Evolutionary conservation across 257 asterid species (phyloP).

Genomic region (Solanum lycopersicoides): DNA sequence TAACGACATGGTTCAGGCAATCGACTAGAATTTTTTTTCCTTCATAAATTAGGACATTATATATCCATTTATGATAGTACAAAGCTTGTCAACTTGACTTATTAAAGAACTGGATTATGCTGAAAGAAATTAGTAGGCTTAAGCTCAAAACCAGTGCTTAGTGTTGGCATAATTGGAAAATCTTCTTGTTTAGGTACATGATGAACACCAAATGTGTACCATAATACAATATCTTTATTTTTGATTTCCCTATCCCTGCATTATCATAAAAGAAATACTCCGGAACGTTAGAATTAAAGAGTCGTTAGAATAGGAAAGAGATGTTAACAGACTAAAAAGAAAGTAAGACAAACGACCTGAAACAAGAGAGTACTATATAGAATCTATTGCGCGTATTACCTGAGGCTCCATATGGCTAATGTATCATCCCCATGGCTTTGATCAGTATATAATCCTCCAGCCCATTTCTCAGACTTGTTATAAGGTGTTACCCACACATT

Average conservation of each 20-base stretch:
- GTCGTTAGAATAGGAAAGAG: too few species aligned
- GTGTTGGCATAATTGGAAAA: constrained; percentile 51
- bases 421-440: constrained; percentile 46
- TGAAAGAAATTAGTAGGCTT: constrained; percentile 53
- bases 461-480: constrained; percentile 50
- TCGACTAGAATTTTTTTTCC: not conserved
- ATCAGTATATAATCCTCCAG: constrained; percentile 35
- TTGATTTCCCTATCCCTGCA: constrained; percentile 43
- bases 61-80: not conserved
- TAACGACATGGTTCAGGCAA: too few species aligned
- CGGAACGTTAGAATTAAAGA: too few species aligned
- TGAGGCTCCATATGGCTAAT: constrained; percentile 29
- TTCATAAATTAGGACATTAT: not conserved
- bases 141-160: constrained; percentile 36
- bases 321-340: too few species aligned
- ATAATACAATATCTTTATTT: constrained; percentile 48
- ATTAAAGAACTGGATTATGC: constrained; percentile 42
- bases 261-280: not conserved
- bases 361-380: not conserved
- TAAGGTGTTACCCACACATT: constrained; percentile 51
- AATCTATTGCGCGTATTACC: constrained; percentile 12
- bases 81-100: not conserved
- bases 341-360: too few species aligned
- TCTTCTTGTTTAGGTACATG: constrained; percentile 58
- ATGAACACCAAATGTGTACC: constrained; percentile 57